These are phyloP conservation scores for Deakozyma indianensis DNA, from an alignment of 805 yeast species.

Conservation along the genomic window DNA sequence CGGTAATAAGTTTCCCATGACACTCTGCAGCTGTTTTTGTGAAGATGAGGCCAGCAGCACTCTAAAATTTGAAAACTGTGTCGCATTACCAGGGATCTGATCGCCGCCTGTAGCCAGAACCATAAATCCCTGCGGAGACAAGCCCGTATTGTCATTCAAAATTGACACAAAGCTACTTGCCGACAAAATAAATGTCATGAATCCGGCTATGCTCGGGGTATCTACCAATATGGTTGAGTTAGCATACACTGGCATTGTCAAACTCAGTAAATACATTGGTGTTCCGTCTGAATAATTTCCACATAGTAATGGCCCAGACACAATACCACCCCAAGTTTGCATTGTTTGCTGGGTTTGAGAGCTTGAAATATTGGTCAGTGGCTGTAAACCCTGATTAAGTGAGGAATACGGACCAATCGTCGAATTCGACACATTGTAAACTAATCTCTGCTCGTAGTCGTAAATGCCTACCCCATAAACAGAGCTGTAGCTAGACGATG, in stretches of 20 bases:
- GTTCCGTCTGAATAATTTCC: conserved; percentile 21
- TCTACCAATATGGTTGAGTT: conserved; percentile 53
- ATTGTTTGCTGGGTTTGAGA: conserved; percentile 25
- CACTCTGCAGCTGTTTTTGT: conserved; percentile 19
- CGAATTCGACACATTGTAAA: conserved; percentile 10
- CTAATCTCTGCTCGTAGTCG: conserved; percentile 22
- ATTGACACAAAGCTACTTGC: conserved; percentile 30
- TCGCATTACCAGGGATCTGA: conserved; percentile 10
- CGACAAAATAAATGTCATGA: conserved; percentile 42
- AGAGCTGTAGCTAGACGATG: conserved; percentile 45
- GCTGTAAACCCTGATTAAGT: conserved; percentile 27
- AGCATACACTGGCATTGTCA: conserved; percentile 64
- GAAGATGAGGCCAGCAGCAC: conserved; percentile 8
- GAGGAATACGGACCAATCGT: conserved; percentile 17
- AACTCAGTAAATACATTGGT: conserved; percentile 35
- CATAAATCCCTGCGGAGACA: conserved; percentile 18
- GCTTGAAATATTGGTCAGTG: conserved; percentile 31
- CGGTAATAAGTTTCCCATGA: conserved; percentile 9
- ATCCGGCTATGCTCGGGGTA: conserved; percentile 52
- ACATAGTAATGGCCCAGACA: conserved; percentile 57
- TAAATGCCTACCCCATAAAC: conserved; percentile 29
- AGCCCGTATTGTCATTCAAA: conserved; percentile 27
- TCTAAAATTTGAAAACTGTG: conserved; percentile 8
- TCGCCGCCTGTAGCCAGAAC: conserved; percentile 11
- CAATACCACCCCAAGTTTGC: conserved; percentile 26